Evolutionary conservation across 805 yeast genomes (phyloP).

Genomic region (Ogataea kodamae): DNA sequence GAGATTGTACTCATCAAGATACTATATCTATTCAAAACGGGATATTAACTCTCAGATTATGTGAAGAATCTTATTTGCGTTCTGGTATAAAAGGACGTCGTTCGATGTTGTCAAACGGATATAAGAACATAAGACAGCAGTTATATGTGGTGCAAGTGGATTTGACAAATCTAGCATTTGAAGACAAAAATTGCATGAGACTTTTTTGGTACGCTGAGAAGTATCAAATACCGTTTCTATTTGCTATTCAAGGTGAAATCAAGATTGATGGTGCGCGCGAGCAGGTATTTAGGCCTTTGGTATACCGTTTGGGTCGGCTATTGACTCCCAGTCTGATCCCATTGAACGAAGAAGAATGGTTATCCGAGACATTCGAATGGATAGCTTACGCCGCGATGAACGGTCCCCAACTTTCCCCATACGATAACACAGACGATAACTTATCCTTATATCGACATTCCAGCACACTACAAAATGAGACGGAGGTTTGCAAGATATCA

Average conservation of each 20-base stretch:
- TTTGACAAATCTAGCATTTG: constrained; percentile 9
- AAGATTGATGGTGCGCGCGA: constrained; percentile 1
- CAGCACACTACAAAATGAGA: constrained; percentile 9
- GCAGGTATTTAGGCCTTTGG: not conserved
- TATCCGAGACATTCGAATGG: constrained; percentile 30
- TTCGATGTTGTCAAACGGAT: constrained; percentile 27
- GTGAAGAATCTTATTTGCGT: constrained; percentile 29
- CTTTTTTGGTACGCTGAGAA: constrained; percentile 33
- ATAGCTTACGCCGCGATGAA: constrained; percentile 25
- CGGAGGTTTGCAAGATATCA: constrained; percentile 15
- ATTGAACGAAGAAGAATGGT: constrained; percentile 21
- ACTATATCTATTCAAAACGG: constrained; percentile 29
- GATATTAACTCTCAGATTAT: constrained; percentile 28
- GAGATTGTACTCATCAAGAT: constrained; percentile 32
- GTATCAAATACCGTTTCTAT: constrained; percentile 6
- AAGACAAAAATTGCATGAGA: constrained; percentile 24
- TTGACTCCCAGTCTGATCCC: constrained; percentile 20
- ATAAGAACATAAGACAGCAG: constrained; percentile 18
- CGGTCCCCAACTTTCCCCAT: constrained; percentile 26
- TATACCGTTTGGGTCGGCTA: constrained; percentile 12
- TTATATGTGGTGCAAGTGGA: constrained; percentile 26
- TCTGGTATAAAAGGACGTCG: constrained; percentile 34
- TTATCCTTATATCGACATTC: constrained; percentile 25
- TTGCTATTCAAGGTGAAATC: constrained; percentile 9
- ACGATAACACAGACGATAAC: constrained; percentile 21